Conservation (phyloP, 2,329 filamentous ascomycete species). For the Colletotrichum sp. region DNA sequence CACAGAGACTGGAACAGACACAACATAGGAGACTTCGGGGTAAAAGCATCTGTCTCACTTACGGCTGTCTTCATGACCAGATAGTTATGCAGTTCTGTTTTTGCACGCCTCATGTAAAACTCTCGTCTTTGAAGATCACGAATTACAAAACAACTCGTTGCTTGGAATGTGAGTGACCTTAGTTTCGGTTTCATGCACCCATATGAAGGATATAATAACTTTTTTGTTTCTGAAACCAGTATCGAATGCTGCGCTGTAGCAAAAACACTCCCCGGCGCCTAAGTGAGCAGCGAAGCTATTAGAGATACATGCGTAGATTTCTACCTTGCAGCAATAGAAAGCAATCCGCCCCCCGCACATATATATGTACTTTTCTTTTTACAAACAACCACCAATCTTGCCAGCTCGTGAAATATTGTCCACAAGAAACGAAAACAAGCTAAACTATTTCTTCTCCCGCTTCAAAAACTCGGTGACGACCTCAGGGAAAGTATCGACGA, state of each 20-base stretch:
- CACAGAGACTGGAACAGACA: not conserved
- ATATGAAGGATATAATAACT: not conserved
- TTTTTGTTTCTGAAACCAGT: not conserved
- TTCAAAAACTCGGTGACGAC: not conserved
- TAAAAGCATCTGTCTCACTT: not conserved
- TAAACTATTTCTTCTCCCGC: not conserved
- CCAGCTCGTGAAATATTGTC: not conserved
- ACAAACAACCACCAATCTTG: not conserved
- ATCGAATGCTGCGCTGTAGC: not conserved
- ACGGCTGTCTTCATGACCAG: not conserved
- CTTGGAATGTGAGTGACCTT: too few relatives aligned
- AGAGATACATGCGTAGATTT: not conserved
- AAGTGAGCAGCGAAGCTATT: not conserved
- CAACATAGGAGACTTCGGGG: not conserved
- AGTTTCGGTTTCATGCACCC: too few relatives aligned
- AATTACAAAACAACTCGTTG: too few relatives aligned
- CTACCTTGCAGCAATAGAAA: not conserved
- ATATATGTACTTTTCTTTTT: not conserved
- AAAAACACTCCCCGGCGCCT: not conserved
- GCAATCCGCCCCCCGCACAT: not conserved
- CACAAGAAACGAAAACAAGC: not conserved
- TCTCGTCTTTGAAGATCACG: not conserved
- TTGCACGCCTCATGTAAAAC: not conserved
- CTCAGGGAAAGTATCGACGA: not conserved
- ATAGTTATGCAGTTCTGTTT: not conserved